phyloP scores from a whole-genome alignment of 2,329 filamentous ascomycete species.

The Cladophialophora carrionii region DNA sequence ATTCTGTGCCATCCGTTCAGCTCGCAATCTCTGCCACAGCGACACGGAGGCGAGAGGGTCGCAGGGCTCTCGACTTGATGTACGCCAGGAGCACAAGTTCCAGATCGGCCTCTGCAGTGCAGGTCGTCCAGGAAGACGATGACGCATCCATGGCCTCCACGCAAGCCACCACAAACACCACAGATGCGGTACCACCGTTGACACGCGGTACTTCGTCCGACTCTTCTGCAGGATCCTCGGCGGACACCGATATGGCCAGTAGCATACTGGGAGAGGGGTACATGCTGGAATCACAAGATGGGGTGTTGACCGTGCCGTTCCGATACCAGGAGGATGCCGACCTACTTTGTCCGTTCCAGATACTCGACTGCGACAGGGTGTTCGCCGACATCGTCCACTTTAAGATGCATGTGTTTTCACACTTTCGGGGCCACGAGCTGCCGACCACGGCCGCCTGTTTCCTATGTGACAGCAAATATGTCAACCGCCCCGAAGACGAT shows the following conservation, averaged over 20 bases:
- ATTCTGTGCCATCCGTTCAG: constrained; percentile 1
- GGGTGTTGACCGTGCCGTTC: constrained; percentile 34
- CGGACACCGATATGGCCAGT: constrained; percentile 36
- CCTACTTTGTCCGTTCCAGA: constrained; percentile 49
- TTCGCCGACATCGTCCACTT: constrained; percentile 47
- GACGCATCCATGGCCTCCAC: constrained; percentile 28
- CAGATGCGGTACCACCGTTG: constrained; percentile 36
- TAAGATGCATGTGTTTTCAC: constrained; percentile 51
- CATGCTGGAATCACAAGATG: constrained; percentile 35
- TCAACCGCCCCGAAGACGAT: constrained; percentile 34
- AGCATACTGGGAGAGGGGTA: constrained; percentile 36
- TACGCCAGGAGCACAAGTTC: constrained; percentile 21
- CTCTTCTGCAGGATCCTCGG: constrained; percentile 32
- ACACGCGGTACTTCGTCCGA: constrained; percentile 36
- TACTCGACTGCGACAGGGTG: constrained; percentile 49
- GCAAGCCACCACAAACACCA: constrained; percentile 24
- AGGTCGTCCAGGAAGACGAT: constrained; percentile 29
- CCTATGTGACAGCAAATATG: constrained; percentile 44
- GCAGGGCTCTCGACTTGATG: constrained; percentile 15
- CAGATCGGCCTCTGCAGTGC: constrained; percentile 19
- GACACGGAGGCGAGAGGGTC: background rate
- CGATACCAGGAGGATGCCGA: constrained; percentile 36
- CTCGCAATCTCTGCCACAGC: background rate
- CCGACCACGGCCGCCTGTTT: constrained; percentile 50
- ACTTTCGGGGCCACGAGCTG: constrained; percentile 49